Percentiles rank a stretch among this genome's conserved stretches.
Evolutionary conservation across 2,329 filamentous ascomycete genomes (phyloP).

Genomic region (Zymoseptoria ardabiliae): DNA sequence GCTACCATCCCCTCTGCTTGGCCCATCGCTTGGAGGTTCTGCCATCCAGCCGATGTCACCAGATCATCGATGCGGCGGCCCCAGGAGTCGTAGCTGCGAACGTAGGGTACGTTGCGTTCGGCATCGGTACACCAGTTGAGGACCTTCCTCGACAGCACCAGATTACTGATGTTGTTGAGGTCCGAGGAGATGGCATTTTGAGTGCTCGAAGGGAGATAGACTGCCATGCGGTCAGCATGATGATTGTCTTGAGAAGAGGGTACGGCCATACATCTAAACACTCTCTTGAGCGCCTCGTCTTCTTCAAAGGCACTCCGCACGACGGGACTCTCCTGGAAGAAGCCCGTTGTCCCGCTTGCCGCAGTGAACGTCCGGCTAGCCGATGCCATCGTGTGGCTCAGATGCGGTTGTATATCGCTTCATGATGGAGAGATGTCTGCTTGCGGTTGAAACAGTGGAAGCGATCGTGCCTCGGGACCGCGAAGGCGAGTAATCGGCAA

Average conservation of each 20-base stretch:
- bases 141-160: conserved; percentile 48
- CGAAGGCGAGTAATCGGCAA: not conserved
- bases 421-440: not conserved
- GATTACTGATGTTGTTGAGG: conserved; percentile 38
- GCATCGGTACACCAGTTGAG: conserved; percentile 55
- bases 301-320: conserved; percentile 8
- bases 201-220: conserved; percentile 38
- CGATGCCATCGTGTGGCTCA: not conserved
- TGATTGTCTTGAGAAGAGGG: not conserved
- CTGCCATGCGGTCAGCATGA: not conserved
- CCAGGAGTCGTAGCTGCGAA: conserved; percentile 55
- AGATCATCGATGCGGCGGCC: conserved; percentile 53
- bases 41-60: conserved; percentile 62
- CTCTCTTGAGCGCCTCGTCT: conserved; percentile 9
- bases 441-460: not conserved
- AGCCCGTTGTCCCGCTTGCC: conserved; percentile 10
- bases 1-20: conserved; percentile 53
- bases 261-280: not conserved
- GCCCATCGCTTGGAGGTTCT: conserved; percentile 52
- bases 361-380: not conserved
- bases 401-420: not conserved
- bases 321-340: conserved; percentile 12
- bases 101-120: conserved; percentile 56
- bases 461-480: not conserved
- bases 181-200: conserved; percentile 5